Conservation (phyloP, 179 eudicot species). For the Drosera spatulata region DNA sequence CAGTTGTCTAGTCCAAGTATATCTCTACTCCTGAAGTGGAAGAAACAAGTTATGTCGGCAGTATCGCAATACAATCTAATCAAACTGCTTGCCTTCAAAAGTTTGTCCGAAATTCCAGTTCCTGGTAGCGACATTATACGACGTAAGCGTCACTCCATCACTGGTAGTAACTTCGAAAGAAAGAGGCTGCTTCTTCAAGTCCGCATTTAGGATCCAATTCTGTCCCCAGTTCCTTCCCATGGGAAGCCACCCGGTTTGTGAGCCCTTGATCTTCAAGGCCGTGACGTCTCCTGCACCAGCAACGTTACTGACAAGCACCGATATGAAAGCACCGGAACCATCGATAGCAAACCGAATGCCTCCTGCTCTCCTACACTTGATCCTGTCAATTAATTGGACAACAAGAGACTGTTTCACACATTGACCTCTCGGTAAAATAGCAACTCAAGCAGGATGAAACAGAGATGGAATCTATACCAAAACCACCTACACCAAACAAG, state of each 20-base stretch:
- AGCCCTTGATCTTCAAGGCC: slow-evolving; percentile 76
- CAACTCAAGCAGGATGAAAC: no score
- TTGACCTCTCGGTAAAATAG: no score
- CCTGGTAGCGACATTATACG: slow-evolving; percentile 72
- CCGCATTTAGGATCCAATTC: slow-evolving; percentile 86
- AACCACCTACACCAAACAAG: no score
- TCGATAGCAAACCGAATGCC: slow-evolving; percentile 66
- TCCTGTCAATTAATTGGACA: slow-evolving; percentile 27
- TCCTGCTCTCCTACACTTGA: slow-evolving; percentile 85
- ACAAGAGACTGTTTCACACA: no score
- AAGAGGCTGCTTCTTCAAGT: slow-evolving; percentile 70
- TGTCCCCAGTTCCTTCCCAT: slow-evolving; percentile 98
- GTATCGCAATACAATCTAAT: slow-evolving; percentile 1
- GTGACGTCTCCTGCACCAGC: slow-evolving; percentile 78
- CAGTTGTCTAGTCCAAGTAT: no score
- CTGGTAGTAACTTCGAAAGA: slow-evolving; percentile 82
- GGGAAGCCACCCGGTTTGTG: slow-evolving; percentile 89
- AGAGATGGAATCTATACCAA: no score
- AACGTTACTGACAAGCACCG: slow-evolving; percentile 76
- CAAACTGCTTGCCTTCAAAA: slow-evolving; percentile 83
- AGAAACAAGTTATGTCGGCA: no score
- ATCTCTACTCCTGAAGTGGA: no score
- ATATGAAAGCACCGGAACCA: slow-evolving; percentile 57
- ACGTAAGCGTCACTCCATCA: slow-evolving; percentile 54
- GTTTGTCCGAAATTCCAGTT: slow-evolving; percentile 74